Percentiles rank a stretch among this genome's conserved stretches.
These are phyloP conservation scores for Phytophthora cactorum DNA, from an alignment of 352 stramenopile genomes.

Conservation along the genomic window DNA sequence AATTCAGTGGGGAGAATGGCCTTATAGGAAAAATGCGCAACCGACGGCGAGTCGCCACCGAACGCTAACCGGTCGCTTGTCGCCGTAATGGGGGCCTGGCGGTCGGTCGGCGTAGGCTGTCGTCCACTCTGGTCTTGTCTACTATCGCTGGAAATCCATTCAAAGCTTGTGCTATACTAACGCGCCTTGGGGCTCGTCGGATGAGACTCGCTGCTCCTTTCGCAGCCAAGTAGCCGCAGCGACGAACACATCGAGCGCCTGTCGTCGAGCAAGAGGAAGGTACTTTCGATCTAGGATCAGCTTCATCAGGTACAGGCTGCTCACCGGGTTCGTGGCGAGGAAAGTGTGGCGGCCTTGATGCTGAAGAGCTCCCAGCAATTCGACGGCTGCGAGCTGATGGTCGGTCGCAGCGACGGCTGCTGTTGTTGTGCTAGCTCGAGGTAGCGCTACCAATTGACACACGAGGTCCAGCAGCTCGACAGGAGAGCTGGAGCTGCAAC, in stretches of 20 bases:
- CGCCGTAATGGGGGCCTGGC: background rate
- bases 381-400: slow-evolving; percentile 29
- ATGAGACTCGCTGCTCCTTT: slow-evolving; percentile 19
- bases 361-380: slow-evolving; percentile 28
- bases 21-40: slow-evolving; percentile 18
- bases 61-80: slow-evolving; percentile 1
- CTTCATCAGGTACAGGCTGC: slow-evolving; percentile 39
- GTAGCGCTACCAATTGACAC: slow-evolving; percentile 29
- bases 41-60: background rate
- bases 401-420: slow-evolving; percentile 23
- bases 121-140: slow-evolving; percentile 22
- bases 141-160: too few species aligned
- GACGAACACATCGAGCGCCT: slow-evolving; percentile 33
- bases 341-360: slow-evolving; percentile 31
- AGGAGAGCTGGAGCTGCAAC: slow-evolving; percentile 34
- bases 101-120: slow-evolving; percentile 8
- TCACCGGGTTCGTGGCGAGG: slow-evolving; percentile 37
- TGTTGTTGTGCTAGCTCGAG: slow-evolving; percentile 12
- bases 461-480: slow-evolving; percentile 42
- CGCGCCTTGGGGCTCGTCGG: background rate
- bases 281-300: slow-evolving; percentile 42
- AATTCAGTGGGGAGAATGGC: slow-evolving; percentile 4
- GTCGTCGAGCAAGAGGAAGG: slow-evolving; percentile 19
- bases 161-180: slow-evolving; percentile 5
- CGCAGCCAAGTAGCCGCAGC: slow-evolving; percentile 32